Evolutionary conservation across 345 rosid species (phyloP), one percentile per base, ranked within the genome.

Genomic region (Corchorus olitorius): DNA sequence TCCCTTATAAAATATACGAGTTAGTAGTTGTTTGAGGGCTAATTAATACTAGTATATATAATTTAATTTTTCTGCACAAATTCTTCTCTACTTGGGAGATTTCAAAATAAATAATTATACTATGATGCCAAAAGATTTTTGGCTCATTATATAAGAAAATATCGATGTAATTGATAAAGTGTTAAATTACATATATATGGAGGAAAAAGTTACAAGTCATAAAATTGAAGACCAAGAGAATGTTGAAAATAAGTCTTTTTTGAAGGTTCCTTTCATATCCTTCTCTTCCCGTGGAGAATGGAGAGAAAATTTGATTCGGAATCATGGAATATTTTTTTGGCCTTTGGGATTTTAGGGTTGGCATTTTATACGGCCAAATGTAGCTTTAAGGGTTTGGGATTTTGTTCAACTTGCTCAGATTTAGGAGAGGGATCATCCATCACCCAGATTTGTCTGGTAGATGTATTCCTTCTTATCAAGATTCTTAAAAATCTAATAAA

Each of bases 361-460:
- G 43, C 43, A 39, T 39, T 39, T 39, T 39, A 6, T 39, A 39
- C 43, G 43, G 43, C 43, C 43, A 39, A 39, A 39, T 39, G 43
- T 39, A 39, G 43, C 43, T 39, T 39, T 39, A 4, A 6, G 6
- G 43, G 43, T 39, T 66, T 45, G 53, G 53, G 52, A 65, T 45
- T 66, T 66, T 64, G 6, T 59, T 66, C 70, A 43, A 66, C 53
- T 66, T 45, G 70, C 19, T 19, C 19, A 65, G 27, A 49, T 20
- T 19, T 20, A 8, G 4, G 43, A 39, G 34, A 22, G 17, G 11
- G 53, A 65, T 43, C 5, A 65, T 43, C 4, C 43, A 39, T 39
- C 6, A 39, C 43, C 6, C 43, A 3, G 45, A 34, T 6, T 61
- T 22, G 7, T 59, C 48, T 0, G 8, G 8, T 54, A 54, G 13